These are phyloP conservation scores for Solanum megistacrolobum DNA, from an alignment of 257 asterid genomes.

Conservation along the genomic window DNA sequence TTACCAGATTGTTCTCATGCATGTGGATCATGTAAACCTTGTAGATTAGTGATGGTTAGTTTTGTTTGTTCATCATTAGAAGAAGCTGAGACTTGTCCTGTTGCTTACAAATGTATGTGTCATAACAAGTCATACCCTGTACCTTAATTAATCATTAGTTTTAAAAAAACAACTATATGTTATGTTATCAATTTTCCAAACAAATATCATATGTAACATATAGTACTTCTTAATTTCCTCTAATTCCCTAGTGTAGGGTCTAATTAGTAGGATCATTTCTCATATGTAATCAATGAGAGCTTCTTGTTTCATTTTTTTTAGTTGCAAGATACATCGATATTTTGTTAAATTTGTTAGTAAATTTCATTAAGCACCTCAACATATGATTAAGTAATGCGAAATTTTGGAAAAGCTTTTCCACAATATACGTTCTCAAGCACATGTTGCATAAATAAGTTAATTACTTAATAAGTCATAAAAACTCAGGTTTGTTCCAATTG, in stretches of 20 bases:
- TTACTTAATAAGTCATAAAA: background rate
- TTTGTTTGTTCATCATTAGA: slow-evolving; percentile 71
- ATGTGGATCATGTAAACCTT: slow-evolving; percentile 86
- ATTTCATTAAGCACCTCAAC: background rate
- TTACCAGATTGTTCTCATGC: slow-evolving; percentile 84
- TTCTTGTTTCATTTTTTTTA: background rate
- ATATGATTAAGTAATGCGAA: background rate
- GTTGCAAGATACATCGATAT: rapidly evolving
- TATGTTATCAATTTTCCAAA: background rate
- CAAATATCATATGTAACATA: background rate
- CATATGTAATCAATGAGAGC: background rate
- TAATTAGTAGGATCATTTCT: background rate
- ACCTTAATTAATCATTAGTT: slow-evolving; percentile 26
- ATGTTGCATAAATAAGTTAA: too few relatives aligned
- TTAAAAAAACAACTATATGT: background rate
- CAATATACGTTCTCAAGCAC: background rate
- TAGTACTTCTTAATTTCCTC: background rate
- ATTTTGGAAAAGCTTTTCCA: background rate
- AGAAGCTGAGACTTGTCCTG: slow-evolving; percentile 93
- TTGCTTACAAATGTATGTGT: slow-evolving; percentile 88
- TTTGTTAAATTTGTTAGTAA: background rate
- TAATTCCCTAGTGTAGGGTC: background rate
- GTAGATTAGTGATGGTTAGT: slow-evolving; percentile 81
- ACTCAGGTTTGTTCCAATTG: background rate
- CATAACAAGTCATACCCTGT: slow-evolving; percentile 78